Evolutionary conservation across 495 filamentous ascomycete genomes (phyloP).

Genomic region (Talaromyces liani): DNA sequence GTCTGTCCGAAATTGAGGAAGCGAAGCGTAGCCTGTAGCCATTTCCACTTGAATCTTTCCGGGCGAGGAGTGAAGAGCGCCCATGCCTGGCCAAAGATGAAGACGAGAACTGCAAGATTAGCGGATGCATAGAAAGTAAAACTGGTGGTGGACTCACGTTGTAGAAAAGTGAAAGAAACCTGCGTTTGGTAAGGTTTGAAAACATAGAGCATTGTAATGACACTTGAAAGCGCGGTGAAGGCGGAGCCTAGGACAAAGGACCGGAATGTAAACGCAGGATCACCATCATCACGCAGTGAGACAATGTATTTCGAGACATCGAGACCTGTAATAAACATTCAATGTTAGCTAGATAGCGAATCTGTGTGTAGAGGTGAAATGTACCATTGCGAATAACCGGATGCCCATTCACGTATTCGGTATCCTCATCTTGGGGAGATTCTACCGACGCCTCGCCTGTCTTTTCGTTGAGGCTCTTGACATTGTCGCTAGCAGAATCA

Average conservation of each 20-base stretch:
- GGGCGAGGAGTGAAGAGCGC: conserved; percentile 16
- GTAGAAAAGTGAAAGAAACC: conserved; percentile 21
- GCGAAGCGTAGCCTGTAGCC: conserved; percentile 16
- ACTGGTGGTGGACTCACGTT: conserved; percentile 12
- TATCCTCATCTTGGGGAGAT: conserved; percentile 1
- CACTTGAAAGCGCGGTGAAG: conserved; percentile 25
- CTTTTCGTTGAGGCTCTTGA: not conserved
- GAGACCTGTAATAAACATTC: conserved; percentile 9
- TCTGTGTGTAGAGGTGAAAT: not conserved
- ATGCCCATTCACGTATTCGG: conserved; percentile 30
- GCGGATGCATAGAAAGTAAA: not conserved
- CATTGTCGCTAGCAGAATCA: not conserved
- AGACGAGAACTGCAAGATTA: conserved; percentile 16
- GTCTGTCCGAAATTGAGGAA: conserved; percentile 28
- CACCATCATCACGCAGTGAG: conserved; percentile 19
- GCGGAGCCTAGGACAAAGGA: conserved; percentile 19
- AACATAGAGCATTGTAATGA: conserved; percentile 25
- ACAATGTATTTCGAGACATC: conserved; percentile 22
- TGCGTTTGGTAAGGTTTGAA: conserved; percentile 20
- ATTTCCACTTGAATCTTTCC: conserved; percentile 13
- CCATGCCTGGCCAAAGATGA: conserved; percentile 19
- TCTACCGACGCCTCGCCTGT: not conserved
- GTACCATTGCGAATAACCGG: conserved; percentile 23
- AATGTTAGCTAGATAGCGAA: not conserved
- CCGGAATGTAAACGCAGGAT: conserved; percentile 21